Evolutionary conservation across 2,329 filamentous ascomycete genomes (phyloP), one percentile per base, ranked within the genome.

Genomic region (Beauveria medogensis): DNA sequence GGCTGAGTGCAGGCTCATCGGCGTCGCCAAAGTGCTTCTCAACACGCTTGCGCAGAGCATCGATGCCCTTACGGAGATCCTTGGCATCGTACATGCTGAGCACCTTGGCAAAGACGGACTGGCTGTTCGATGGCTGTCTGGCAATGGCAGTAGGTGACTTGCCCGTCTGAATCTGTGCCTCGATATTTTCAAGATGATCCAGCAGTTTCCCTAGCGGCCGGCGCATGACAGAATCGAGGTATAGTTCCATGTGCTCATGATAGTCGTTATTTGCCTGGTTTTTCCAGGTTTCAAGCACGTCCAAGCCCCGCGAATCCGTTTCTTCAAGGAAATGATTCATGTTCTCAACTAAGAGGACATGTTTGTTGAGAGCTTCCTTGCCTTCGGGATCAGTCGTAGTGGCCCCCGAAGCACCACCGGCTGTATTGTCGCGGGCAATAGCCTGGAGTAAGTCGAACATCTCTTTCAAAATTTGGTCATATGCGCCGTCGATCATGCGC

Each of bases 371-470:
- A 5, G 92, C 91, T 73, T 97, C 92, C 75, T 99, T 97, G 71
- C 97, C 94, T 72, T 97, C 94, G 1, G 82, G 82, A 66, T 85
- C 82, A 14, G 78, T 77, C 14, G 77, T 72, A 48, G 75, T 72
- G 48, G 75, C 75, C 6, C 72, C 60, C 20, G 71, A 74, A 26
- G 78, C 73, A 14, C 77, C 74, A 26, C 75, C 80, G 61, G 74
- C 78, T 30, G 77, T 85, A 70, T 81, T 90, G 78, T 88, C 85
- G 63, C 85, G 79, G 43, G 94, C 93, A 72, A 97, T 97, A 64
- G 96, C 91, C 73, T 94, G 95, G 64, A 99, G 84, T 55, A 90
- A 94, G 74, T 97, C 93, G 75, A 96, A 97, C 92, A 97, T 99
- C 54, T 91, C 88, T 70, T 91, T 92, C 71, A 96, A 89, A 68